These are phyloP conservation scores for Meira miltonrushii DNA, from an alignment of 1,284 basidiomycete genomes.

Conservation along the genomic window DNA sequence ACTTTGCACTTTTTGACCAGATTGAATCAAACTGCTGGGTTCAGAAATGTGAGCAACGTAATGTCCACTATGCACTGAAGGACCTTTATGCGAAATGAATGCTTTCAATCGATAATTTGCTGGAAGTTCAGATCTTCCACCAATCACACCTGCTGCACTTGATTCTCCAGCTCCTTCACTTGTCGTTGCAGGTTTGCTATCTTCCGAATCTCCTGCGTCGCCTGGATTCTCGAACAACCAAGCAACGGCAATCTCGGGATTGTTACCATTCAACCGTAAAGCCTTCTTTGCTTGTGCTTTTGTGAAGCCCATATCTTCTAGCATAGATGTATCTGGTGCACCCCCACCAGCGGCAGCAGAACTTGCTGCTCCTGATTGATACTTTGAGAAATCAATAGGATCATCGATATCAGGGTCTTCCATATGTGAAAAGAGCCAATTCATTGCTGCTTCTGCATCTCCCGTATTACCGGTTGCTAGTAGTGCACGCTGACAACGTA, in stretches of 20 bases:
- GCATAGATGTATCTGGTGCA: conserved; percentile 56
- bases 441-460: conserved; percentile 79
- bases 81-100: conserved; percentile 97
- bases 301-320: conserved; percentile 92
- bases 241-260: conserved; percentile 80
- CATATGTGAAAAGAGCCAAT: conserved; percentile 91
- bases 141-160: conserved; percentile 16
- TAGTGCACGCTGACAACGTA: conserved; percentile 59
- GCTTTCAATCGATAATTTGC: conserved; percentile 76
- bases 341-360: conserved; percentile 26
- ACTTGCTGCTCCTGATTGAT: conserved; percentile 24
- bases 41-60: conserved; percentile 16
- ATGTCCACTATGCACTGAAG: conserved; percentile 57
- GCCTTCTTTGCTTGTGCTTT: conserved; percentile 79
- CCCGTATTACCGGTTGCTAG: conserved; percentile 74
- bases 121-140: conserved; percentile 58
- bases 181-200: not conserved
- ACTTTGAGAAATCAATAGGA: conserved; percentile 60
- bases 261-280: conserved; percentile 72
- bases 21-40: not conserved
- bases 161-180: not conserved
- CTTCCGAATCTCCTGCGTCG: conserved; percentile 64
- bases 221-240: conserved; percentile 97
- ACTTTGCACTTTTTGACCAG: not conserved
- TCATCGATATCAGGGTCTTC: conserved; percentile 87